A percentile compares a stretch with the other conserved stretches of the same genome.
phyloP scores from a whole-genome alignment of 306 rosid species.

The Albizia julibrissin region DNA sequence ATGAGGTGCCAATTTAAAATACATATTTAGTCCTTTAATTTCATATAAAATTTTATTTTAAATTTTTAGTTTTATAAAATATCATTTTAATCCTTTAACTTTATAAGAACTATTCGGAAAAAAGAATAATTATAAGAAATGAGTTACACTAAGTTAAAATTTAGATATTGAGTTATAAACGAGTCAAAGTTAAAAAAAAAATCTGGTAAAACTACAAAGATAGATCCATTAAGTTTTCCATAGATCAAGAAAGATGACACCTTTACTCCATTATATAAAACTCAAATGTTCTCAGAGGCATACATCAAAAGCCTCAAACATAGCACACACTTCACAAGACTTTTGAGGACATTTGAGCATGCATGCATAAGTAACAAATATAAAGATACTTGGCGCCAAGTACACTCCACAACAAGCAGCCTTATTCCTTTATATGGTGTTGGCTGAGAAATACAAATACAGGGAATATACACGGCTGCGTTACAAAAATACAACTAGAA shows the following conservation, averaged over 20 bases:
- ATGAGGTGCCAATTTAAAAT: too few species aligned
- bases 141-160: too few species aligned
- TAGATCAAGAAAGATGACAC: not conserved
- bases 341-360: not conserved
- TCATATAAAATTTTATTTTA: too few species aligned
- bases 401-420: not conserved
- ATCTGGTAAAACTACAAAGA: too few species aligned
- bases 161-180: too few species aligned
- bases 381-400: conserved; percentile 38
- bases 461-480: not conserved
- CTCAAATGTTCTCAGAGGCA: not conserved
- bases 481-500: not conserved
- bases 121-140: too few species aligned
- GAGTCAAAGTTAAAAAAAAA: too few species aligned
- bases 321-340: not conserved
- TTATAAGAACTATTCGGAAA: too few species aligned
- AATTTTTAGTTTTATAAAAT: too few species aligned
- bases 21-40: too few species aligned
- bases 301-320: conserved; percentile 1
- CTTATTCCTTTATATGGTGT: not conserved
- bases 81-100: too few species aligned
- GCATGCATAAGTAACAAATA: conserved; percentile 11
- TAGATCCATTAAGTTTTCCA: too few species aligned
- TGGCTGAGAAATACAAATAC: not conserved
- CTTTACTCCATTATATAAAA: not conserved